phyloP scores from a whole-genome alignment of 805 yeast genomes.

The Jamesozyma lodderae region DNA sequence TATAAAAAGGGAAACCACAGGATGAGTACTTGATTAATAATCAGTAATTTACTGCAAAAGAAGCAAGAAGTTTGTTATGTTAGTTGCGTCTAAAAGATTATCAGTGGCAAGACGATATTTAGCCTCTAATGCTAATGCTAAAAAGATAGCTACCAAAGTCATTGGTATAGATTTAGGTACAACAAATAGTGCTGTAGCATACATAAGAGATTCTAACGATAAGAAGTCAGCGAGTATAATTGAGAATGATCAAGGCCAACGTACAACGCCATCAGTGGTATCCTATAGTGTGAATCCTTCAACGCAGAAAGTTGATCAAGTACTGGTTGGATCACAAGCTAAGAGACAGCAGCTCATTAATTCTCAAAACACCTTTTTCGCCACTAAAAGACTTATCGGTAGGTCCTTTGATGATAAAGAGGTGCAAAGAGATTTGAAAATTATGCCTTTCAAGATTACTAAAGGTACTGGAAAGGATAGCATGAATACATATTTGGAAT shows the following conservation, averaged over 20 bases:
- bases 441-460: constrained; percentile 53
- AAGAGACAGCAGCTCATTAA: constrained; percentile 70
- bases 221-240: constrained; percentile 61
- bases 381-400: constrained; percentile 76
- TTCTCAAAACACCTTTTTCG: constrained; percentile 70
- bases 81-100: background rate
- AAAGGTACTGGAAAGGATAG: constrained; percentile 45
- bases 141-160: constrained; percentile 33
- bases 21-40: no score
- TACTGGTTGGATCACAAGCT: constrained; percentile 60
- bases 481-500: constrained; percentile 64
- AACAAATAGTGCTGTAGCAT: constrained; percentile 78
- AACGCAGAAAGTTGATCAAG: constrained; percentile 10
- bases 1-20: no score
- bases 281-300: constrained; percentile 40
- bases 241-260: constrained; percentile 64
- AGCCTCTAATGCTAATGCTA: background rate
- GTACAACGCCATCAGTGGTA: constrained; percentile 75
- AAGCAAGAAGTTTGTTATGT: background rate
- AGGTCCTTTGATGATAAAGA: constrained; percentile 59
- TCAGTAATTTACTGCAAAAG: no score
- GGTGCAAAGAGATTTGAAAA: constrained; percentile 55
- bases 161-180: constrained; percentile 82
- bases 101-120: background rate
- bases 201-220: constrained; percentile 31